Evolutionary conservation across 768 basidiomycete species (phyloP), one percentile per base, ranked within the genome.

Genomic region (Mrakia gelida): DNA sequence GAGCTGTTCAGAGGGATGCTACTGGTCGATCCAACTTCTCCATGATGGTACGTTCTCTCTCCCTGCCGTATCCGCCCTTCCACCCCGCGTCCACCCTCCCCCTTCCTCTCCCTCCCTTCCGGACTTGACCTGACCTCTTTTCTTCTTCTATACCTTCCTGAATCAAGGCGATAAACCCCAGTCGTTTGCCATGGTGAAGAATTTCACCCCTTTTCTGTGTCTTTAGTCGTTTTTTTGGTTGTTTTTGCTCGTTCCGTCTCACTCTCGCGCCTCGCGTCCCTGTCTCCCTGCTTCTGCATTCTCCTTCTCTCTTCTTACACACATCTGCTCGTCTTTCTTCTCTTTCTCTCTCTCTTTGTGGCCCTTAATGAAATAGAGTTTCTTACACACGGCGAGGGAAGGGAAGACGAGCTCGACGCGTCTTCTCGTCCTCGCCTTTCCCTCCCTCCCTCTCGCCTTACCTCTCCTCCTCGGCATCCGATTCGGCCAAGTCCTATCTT

Each of bases 21-120:
- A 87, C 92, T 77, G 95, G 95, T 82, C 90, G 97, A 54, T 96
- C 94, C 34, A 94, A 95, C 84, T 99, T 98, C 82, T 95, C 94
- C 13, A 98, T 99, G 97, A 95, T 95, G 85, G 49, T 52, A 96
- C 97, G n/a, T 92, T 79, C 49, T 52, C 7, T 21, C 18, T 21
- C 18, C 7, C 49, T 52, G 38, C 38, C 4, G 4, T 38, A 3
- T 38, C 38, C 38, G 3, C 38, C 38, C 38, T 38, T 38, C 38
- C 38, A 3, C 38, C 38, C 38, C n/a, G n/a, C n/a, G n/a, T 49
- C 45, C 45, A 72, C 75, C 16, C 18, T 52, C 49, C 49, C 18
- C 49, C 49, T 52, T 18, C 49, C 49, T 13, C 49, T 52, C 49
- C 79, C 79, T 38, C 38, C 38, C 38, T 38, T 8, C 38, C 8